Evolutionary conservation across 352 stramenopile species (phyloP).

Genomic region (Peronospora farinosa): DNA sequence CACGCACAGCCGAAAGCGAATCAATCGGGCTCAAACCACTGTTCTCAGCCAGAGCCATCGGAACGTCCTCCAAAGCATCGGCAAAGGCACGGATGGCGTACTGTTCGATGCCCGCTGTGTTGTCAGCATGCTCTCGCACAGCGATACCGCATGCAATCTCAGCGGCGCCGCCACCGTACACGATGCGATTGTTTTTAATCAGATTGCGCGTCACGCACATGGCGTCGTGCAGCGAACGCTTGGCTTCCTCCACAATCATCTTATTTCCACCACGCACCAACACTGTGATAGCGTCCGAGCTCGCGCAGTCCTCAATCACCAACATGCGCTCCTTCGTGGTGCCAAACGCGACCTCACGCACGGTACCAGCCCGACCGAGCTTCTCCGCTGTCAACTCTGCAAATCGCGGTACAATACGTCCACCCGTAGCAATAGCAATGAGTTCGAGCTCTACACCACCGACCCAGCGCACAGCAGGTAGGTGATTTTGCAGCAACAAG

Average conservation of each 20-base stretch:
- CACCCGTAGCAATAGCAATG: slow-evolving; percentile 99
- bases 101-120: slow-evolving; percentile 85
- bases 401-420: slow-evolving; percentile 97
- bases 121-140: slow-evolving; percentile 86
- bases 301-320: slow-evolving; percentile 97
- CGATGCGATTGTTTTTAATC: slow-evolving; percentile 99
- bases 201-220: slow-evolving; percentile 99
- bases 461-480: slow-evolving; percentile 98
- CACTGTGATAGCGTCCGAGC: slow-evolving; percentile 97
- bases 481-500: slow-evolving; percentile 95
- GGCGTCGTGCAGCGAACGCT: slow-evolving; percentile 98
- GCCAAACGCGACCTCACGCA: slow-evolving; percentile 96
- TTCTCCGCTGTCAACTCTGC: slow-evolving; percentile 96
- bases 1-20: slow-evolving; percentile 96
- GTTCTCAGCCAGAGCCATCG: slow-evolving; percentile 99
- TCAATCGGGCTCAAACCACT: slow-evolving; percentile 96
- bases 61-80: slow-evolving; percentile 98
- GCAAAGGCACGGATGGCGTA: slow-evolving; percentile 98
- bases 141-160: slow-evolving; percentile 97
- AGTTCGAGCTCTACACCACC: slow-evolving; percentile 99
- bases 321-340: slow-evolving; percentile 98
- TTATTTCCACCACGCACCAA: slow-evolving; percentile 98
- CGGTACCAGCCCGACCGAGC: slow-evolving; percentile 90
- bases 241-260: slow-evolving; percentile 99
- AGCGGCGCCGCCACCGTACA: slow-evolving; percentile 96